phyloP scores from a whole-genome alignment of 345 rosid species.

The Eucalyptus albens region DNA sequence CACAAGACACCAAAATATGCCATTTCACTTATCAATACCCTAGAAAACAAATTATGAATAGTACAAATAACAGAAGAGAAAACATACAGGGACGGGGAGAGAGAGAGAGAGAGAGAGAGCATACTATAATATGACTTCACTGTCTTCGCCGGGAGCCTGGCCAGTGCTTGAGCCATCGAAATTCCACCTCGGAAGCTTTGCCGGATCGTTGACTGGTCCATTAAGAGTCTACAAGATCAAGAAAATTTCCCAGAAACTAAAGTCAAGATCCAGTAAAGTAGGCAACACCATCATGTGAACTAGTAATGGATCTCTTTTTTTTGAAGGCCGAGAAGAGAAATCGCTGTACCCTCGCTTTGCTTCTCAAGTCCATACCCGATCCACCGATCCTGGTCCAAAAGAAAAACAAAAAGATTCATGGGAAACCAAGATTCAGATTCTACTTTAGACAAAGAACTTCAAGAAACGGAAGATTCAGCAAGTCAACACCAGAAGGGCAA shows the following conservation, averaged over 20 bases:
- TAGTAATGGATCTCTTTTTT: not conserved
- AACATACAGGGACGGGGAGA: not conserved
- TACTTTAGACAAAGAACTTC: not conserved
- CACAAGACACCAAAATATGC: not conserved
- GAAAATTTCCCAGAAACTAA: not conserved
- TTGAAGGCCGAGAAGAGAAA: not conserved
- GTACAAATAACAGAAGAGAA: not conserved
- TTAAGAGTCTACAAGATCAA: constrained; percentile 5
- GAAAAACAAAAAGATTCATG: not conserved
- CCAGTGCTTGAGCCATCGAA: constrained; percentile 20
- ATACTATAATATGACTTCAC: constrained; percentile 19
- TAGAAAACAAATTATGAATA: not conserved
- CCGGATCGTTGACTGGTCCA: constrained; percentile 9
- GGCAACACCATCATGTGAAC: not conserved
- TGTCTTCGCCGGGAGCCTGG: constrained; percentile 20
- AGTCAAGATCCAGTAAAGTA: not conserved
- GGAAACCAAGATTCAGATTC: not conserved
- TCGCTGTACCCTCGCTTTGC: constrained; percentile 23
- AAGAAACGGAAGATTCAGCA: not conserved
- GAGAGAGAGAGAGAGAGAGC: not conserved
- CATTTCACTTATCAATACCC: not conserved
- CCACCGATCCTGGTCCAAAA: constrained; percentile 21
- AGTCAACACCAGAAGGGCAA: not conserved
- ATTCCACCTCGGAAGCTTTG: constrained; percentile 18
- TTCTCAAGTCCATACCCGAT: constrained; percentile 29